Evolutionary conservation across 1,284 basidiomycete genomes (phyloP), one percentile per base, ranked within the genome.

Genomic region (Sparassis latifolia): DNA sequence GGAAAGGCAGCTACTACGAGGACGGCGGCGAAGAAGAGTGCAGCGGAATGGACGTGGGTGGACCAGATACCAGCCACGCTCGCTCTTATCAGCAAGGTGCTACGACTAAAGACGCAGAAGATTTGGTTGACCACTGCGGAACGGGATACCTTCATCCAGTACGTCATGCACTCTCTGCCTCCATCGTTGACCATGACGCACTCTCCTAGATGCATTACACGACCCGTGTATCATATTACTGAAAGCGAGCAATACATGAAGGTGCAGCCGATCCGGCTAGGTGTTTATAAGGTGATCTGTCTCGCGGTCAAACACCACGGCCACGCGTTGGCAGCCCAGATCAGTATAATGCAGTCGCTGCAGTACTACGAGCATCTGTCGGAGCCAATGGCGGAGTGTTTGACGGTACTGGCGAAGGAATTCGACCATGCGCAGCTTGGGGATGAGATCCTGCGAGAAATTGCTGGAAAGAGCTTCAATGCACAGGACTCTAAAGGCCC

Each of bases 301-400:
- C 73, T 89, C 45, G 89, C 94, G 0, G 92, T 97, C 57, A 98
- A 97, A 64, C 83, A 88, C 57, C 94, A 98, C 58, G 84, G 80
- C 1, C 95, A 98, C 59, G 78, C 82, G 1, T 83, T 89, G 52
- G 83, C 84, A 44, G 89, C 89, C 0, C 93, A 97, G 62, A 95
- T 92, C 50, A 83, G 81, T 54, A 92, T 99, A 67, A 88, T 95
- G 69, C 94, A 97, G 66, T 84, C 82, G 50, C 74, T 99, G 10
- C 93, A 96, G 54, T 97, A 96, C 69, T 92, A 87, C 61, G 96
- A 99, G 61, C 95, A 98, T 65, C 80, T 97, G 31, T 84, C 90
- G 0, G 95, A 98, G 63, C 86, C 89, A 0, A 91, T 97, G 86
- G 95, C 95, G 0, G 94, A 98, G 59, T 84, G 92, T 37, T 77